A percentile compares a stretch with the other conserved stretches of the same genome.
Conservation (phyloP, 129 eudicot genomes). For the Centella asiatica region DNA sequence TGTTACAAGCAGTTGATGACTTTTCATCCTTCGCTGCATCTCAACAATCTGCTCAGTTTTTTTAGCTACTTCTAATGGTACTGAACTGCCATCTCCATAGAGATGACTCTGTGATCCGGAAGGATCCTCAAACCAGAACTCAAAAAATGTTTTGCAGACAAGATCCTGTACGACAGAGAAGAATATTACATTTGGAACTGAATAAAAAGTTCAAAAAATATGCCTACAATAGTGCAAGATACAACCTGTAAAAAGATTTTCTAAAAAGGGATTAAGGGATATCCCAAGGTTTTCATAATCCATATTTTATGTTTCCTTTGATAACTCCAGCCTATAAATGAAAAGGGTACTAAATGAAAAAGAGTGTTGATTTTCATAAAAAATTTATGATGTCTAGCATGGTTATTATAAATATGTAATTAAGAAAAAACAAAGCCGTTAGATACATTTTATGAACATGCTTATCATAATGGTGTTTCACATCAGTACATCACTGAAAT, state of each 20-base stretch:
- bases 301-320: too few relatives aligned
- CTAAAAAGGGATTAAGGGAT: too few relatives aligned
- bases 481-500: too few relatives aligned
- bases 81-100: conserved; percentile 81
- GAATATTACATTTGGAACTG: neutral
- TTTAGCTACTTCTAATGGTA: conserved; percentile 75
- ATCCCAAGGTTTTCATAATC: too few relatives aligned
- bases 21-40: conserved; percentile 68
- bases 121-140: conserved; percentile 99
- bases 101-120: conserved; percentile 44
- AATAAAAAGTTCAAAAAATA: neutral
- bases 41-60: conserved; percentile 93
- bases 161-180: conserved; percentile 52
- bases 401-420: too few relatives aligned
- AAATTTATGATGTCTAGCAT: too few relatives aligned
- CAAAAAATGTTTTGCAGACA: conserved; percentile 93
- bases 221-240: neutral
- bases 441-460: too few relatives aligned
- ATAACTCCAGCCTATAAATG: too few relatives aligned
- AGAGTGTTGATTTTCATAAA: too few relatives aligned
- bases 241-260: neutral
- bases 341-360: too few relatives aligned
- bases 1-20: conserved; percentile 65
- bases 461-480: too few relatives aligned
- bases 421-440: too few relatives aligned